Evolutionary conservation across 371 early-diverging fungal species (phyloP), one percentile per base, ranked within the genome.

Genomic region (Umbelopsis sp.): DNA sequence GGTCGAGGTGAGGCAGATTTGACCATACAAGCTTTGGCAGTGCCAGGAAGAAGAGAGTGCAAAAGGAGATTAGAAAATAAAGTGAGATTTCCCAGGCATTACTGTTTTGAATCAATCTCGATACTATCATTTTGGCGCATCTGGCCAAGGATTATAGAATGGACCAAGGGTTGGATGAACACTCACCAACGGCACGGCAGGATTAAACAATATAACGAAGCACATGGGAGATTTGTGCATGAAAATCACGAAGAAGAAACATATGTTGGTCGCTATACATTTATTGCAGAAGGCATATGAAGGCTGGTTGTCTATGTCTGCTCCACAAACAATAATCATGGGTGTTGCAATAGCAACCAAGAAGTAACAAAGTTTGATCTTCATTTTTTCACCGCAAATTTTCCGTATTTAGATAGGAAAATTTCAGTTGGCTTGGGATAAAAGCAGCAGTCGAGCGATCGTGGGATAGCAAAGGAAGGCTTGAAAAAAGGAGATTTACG

Each of bases 321-420:
- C 10, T 57, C 35, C 12, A 29, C 57, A 57, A 57, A 32, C 53
- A 29, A 29, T 8, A 29, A 29, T 35, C 35, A 35, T 18, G 8
- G 18, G 18, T 8, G 57, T 57, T 57, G 57, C 9, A 57, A 57
- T 57, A 35, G 57, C 57, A 57, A 57, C 57, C 57, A 57, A 35
- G 57, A 29, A 57, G 29, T 22, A 16, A 57, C 35, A 25, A 25
- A 12, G 37, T 57, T 29, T 32, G 18, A 29, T 35, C 35, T 57
- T 35, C 18, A 57, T 29, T 57, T 29, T 57, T 1, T 29, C 57
- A 57, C 25, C 57, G 57, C 35, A 35, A 14, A 35, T 35, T 6
- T 24, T 57, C 57, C 57, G 57, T 32, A 57, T 57, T 35, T 29
- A 57, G 29, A 57, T 57, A 29, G 35, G 48, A 48, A 48, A 18